phyloP scores from a whole-genome alignment of 2,329 filamentous ascomycete genomes.

The Cladosporium cucumerinum region DNA sequence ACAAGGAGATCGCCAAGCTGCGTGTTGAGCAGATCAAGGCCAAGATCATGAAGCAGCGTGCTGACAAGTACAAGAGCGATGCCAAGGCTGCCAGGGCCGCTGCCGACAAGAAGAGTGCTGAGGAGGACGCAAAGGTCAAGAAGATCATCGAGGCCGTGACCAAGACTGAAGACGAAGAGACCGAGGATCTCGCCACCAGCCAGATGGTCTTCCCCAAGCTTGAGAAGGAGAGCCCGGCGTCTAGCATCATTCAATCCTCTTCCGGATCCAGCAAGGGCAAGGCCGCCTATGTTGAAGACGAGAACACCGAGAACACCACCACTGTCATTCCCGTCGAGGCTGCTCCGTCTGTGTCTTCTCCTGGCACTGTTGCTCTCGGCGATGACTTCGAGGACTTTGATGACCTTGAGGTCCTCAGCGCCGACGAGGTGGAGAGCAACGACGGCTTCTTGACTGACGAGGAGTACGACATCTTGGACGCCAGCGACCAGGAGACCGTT shows the following conservation, averaged over 20 bases:
- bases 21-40: conserved; percentile 33
- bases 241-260: conserved; percentile 66
- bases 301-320: conserved; percentile 48
- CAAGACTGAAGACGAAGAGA: conserved; percentile 32
- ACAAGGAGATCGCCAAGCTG: conserved; percentile 30
- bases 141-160: conserved; percentile 28
- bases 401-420: conserved; percentile 45
- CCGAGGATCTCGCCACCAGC: conserved; percentile 45
- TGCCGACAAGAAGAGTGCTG: conserved; percentile 28
- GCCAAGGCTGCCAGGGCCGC: conserved; percentile 26
- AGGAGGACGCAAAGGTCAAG: conserved; percentile 29
- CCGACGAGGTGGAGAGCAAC: conserved; percentile 59
- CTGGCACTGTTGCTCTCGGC: conserved; percentile 1
- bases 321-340: conserved; percentile 29
- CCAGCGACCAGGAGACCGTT: conserved; percentile 75
- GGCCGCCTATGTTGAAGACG: conserved; percentile 55
- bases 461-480: conserved; percentile 96
- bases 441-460: conserved; percentile 89
- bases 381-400: conserved; percentile 49
- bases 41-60: conserved; percentile 31
- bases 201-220: conserved; percentile 97
- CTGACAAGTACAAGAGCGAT: conserved; percentile 26
- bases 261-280: conserved; percentile 42
- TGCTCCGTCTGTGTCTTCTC: conserved; percentile 27
- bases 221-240: conserved; percentile 84